Base-by-base conservation (phyloP, 331 rosid genomes). In the Quercus lobata region DNA sequence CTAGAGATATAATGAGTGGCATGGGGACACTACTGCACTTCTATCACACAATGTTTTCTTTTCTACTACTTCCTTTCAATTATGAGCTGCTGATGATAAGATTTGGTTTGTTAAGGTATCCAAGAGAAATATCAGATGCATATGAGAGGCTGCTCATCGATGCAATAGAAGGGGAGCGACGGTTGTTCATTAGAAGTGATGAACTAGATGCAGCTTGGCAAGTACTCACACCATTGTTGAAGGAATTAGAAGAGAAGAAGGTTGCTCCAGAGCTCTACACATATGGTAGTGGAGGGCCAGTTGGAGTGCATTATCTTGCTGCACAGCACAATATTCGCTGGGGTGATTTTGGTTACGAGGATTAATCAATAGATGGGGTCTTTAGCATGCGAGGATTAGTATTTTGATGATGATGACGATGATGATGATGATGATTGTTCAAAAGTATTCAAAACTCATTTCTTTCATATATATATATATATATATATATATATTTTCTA, bases 161-260 rank as follows among this genome's bases (percentile, higher is more conserved):
- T 81, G 98, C 99, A 3, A 89, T 96, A 30, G 99, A 91, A 89
- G 99, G 99, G 6, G 97, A 95, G 84, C 76, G 94, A 55, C 87
- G 99, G 76, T 54, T 95, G 78, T 93, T 95, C 89, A 95, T 95
- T 49, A 91, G 99, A 86, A 95, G 98, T 25, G 99, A 95, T 76
- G 99, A 95, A 87, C 97, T 95, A 2, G 94, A 91, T 85, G 98
- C 99, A 37, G 98, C 99, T 52, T 96, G 99, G 99, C 76, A 89
- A 41, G 79, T 96, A 72, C 93, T 96, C 92, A 90, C 96, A 15
- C 99, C 98, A 57, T 69, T 96, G 88, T 86, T 96, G 73, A 93
- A 93, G 57, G 97, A 93, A 77, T 88, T 96, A 14, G 99, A 93
- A 79, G 84, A 82, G 81, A 91, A 88, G 79, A 93, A 84, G 92